Evolutionary conservation across 768 basidiomycete species (phyloP).

Genomic region (Favolaschia claudopus): DNA sequence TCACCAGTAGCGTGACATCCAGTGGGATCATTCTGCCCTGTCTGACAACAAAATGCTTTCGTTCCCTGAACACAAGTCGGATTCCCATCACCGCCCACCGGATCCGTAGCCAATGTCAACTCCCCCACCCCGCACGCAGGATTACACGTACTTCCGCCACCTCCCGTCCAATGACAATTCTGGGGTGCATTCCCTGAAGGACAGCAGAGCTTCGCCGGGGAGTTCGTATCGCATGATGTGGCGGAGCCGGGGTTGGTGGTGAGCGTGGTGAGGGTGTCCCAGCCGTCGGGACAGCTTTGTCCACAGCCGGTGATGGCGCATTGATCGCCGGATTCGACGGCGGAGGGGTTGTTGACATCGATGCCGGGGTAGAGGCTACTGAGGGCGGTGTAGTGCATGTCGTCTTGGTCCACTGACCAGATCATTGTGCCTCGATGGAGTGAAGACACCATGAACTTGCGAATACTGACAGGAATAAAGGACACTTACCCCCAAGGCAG

Average conservation of each 20-base stretch:
- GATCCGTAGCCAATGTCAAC: slow-evolving; percentile 29
- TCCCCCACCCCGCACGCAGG: slow-evolving; percentile 30
- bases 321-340: slow-evolving; percentile 20
- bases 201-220: slow-evolving; percentile 29
- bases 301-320: slow-evolving; percentile 28
- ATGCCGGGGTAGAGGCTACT: slow-evolving; percentile 15
- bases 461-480: not conserved
- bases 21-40: slow-evolving; percentile 15
- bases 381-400: slow-evolving; percentile 17
- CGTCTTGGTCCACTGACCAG: slow-evolving; percentile 20
- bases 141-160: slow-evolving; percentile 30
- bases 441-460: not conserved
- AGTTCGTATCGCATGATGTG: slow-evolving; percentile 20
- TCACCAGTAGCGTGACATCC: slow-evolving; percentile 19
- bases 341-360: slow-evolving; percentile 27
- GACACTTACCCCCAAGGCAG: not conserved
- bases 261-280: slow-evolving; percentile 26
- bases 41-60: slow-evolving; percentile 32
- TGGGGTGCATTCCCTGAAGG: slow-evolving; percentile 28
- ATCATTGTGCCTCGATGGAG: slow-evolving; percentile 2
- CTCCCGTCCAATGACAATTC: slow-evolving; percentile 31
- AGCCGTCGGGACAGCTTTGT: slow-evolving; percentile 29
- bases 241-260: slow-evolving; percentile 21
- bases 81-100: slow-evolving; percentile 26
- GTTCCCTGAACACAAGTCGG: slow-evolving; percentile 30